Evolutionary conservation across 352 stramenopile species (phyloP), one percentile per base, ranked within the genome.

Genomic region (Vaucheria bursata): DNA sequence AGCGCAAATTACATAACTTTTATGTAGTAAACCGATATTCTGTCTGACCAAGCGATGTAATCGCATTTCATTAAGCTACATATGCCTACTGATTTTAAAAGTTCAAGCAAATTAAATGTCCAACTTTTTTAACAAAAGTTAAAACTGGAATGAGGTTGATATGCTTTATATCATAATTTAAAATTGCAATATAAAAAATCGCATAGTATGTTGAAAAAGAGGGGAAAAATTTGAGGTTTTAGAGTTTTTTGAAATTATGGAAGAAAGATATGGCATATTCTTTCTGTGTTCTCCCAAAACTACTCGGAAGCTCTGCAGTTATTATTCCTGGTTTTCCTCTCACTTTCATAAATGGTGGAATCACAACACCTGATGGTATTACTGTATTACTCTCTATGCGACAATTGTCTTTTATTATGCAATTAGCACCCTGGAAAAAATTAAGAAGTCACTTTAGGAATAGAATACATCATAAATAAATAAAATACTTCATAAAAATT

Each of bases 371-470:
- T 71, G 78, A 66, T 5, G 78, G 59, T 50, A 83, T 32, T 39
- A 83, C 78, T 6, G 78, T 77, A 8, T 73, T 73, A 31, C 33
- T 35, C 49, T 79, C 65, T 25, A 83, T 36, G 1, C 71, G 35
- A 37, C 78, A 83, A 37, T 83, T 83, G 45, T 83, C 78, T 36
- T 77, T 53, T 29, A 83, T 72, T 25, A 83, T 81, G 64, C 78
- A 79, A 49, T 83, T 83, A 32, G 73, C 50, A 34, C 78, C 78
- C 78, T 83, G 53, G 29, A 35, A 31, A 12, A 12, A 12, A 50
- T 7, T n/a, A 29, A 39, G 18, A n/a, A 70, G 64, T 18, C 8
- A 29, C 7, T 18, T 7, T 7, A 39, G 8, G 67, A 18, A 39
- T 29, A 36, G 64, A 7, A n/a, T n/a, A 18, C 7, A 70, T 18